Conservation (phyloP, 2,329 filamentous ascomycete genomes). For the Cladorrhinum sp. region DNA sequence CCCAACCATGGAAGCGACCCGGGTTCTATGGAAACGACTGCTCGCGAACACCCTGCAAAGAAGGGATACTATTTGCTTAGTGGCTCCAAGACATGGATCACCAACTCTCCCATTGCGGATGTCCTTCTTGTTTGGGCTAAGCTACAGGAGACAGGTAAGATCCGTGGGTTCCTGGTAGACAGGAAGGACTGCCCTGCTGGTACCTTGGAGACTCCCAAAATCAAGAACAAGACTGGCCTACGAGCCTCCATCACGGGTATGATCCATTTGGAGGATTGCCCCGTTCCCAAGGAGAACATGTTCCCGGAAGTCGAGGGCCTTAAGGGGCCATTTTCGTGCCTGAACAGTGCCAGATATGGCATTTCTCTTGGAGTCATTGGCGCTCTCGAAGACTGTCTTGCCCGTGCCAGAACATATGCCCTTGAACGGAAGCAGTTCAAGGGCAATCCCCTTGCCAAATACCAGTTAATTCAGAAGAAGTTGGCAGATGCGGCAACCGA, state of each 20-base stretch:
- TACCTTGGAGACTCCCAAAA: slow-evolving; percentile 83
- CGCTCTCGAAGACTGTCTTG: slow-evolving; percentile 87
- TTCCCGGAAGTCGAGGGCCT: slow-evolving; percentile 87
- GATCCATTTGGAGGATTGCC: slow-evolving; percentile 91
- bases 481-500: slow-evolving; percentile 89
- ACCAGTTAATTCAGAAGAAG: slow-evolving; percentile 98
- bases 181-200: slow-evolving; percentile 79
- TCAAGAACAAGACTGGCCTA: slow-evolving; percentile 94
- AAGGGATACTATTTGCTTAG: slow-evolving; percentile 72
- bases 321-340: slow-evolving; percentile 83
- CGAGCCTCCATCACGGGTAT: slow-evolving; percentile 93
- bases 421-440: slow-evolving; percentile 95
- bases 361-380: slow-evolving; percentile 94
- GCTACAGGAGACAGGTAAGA: slow-evolving; percentile 85
- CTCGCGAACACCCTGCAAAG: slow-evolving; percentile 73
- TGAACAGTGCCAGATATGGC: slow-evolving; percentile 90
- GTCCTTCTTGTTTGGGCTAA: slow-evolving; percentile 88
- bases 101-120: slow-evolving; percentile 82
- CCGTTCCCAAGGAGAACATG: slow-evolving; percentile 89
- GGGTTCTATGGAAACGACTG: slow-evolving; percentile 78
- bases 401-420: slow-evolving; percentile 78
- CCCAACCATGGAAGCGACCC: slow-evolving; percentile 87
- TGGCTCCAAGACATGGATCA: slow-evolving; percentile 87
- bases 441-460: slow-evolving; percentile 88
- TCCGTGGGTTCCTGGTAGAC: slow-evolving; percentile 88